Base-by-base conservation (phyloP, 2,329 filamentous ascomycete species). In the Neofusicoccum kwambonambiense region DNA sequence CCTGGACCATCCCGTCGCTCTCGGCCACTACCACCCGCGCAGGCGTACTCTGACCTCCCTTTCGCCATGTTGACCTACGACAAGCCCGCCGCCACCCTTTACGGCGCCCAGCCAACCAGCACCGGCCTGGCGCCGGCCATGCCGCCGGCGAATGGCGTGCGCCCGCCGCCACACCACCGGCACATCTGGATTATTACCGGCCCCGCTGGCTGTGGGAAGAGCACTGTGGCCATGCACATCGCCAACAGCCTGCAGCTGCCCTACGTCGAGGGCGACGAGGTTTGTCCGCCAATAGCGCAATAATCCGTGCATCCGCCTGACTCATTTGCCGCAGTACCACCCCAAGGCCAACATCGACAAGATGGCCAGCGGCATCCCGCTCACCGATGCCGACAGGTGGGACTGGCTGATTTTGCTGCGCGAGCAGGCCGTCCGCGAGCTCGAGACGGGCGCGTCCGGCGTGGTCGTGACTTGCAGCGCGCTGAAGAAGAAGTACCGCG, bases 391-490 rank as follows among this genome's bases (percentile, higher is more conserved):
- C 66, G 95, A 99, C 79, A 90, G 95, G 68, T 98, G 95, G 95
- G 94, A 97, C 81, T 99, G 95, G 95, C 88, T 99, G 17, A 81
- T 82, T 63, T 69, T 77, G 6, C 76, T 83, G 9, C 79, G 82
- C 69, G 79, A 83, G 68, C 72, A 80, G 69, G 77, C 80, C 3
- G 70, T 82, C 66, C 68, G 66, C 17, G 70, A 76, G 5, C 69
- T 80, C 51, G 70, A 73, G 54, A 51, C 73, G 2, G 75, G 77
- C 7, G 70, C 75, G 34, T 71, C 75, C 34, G 81, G 92, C 56
- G 95, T 97, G n/a, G 91, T 99, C 57, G 86, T 99, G 67, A 97
- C 95, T 62, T 99, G 95, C 84, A 97, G 92, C 12, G 95, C 94
- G 1, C 85, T 99, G 62, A 98, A 98, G 84, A 91, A 91, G 77